These are phyloP conservation scores for Globisporangium canariense DNA, from an alignment of 352 stramenopile species.

Conservation along the genomic window DNA sequence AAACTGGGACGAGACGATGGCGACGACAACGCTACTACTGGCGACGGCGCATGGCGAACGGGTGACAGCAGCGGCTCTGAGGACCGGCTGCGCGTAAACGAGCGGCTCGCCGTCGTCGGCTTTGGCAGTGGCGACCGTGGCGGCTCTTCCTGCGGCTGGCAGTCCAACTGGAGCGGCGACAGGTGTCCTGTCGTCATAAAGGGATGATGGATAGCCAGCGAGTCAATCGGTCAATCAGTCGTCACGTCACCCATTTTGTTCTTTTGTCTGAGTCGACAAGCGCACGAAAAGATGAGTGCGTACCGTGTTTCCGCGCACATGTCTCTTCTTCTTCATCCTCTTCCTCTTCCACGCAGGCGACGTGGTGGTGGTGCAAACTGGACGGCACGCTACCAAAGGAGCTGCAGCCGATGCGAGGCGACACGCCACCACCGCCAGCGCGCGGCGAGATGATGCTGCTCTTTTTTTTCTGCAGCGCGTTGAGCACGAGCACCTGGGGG, in stretches of 20 bases:
- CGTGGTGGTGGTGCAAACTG: slow-evolving; percentile 23
- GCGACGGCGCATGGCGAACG: neutral
- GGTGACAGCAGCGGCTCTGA: slow-evolving; percentile 10
- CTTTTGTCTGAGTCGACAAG: neutral
- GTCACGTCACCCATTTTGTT: neutral
- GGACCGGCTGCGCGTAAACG: slow-evolving; percentile 3
- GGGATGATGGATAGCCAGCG: neutral
- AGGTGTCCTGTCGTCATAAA: slow-evolving; percentile 5
- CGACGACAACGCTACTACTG: neutral
- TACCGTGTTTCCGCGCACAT: slow-evolving; percentile 16
- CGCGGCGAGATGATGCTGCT: slow-evolving; percentile 34
- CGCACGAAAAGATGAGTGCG: neutral
- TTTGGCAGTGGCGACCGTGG: neutral
- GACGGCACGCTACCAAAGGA: slow-evolving; percentile 16
- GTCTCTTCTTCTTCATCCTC: slow-evolving; percentile 10
- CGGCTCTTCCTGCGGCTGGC: slow-evolving; percentile 11
- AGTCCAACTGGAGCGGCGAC: slow-evolving; percentile 7
- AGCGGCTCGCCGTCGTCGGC: slow-evolving; percentile 2
- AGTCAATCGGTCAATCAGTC: neutral
- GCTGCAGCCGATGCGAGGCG: slow-evolving; percentile 8
- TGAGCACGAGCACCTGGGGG: slow-evolving; percentile 16
- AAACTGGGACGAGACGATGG: slow-evolving; percentile 7
- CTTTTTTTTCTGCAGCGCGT: slow-evolving; percentile 23
- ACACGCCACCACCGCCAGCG: slow-evolving; percentile 7
- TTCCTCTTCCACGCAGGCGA: slow-evolving; percentile 2